Base-by-base conservation (phyloP, 768 basidiomycete genomes). In the Tulasnella sp. region DNA sequence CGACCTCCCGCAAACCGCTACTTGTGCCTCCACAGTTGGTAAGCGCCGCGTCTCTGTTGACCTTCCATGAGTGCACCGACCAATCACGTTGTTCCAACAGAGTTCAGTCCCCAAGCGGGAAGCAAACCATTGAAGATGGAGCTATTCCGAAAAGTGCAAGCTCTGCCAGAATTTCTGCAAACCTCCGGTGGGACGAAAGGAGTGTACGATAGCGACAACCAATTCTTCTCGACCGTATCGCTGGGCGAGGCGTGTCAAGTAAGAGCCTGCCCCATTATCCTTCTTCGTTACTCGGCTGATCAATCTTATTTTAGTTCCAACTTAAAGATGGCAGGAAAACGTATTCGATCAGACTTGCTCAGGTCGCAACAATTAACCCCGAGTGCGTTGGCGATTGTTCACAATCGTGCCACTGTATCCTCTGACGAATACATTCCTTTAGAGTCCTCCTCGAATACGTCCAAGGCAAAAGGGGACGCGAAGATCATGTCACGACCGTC, bases 361-460 rank as follows among this genome's bases (percentile, higher is more conserved):
- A 46, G 29, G 40, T 42, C 20, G 73, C 73, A 9, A 46, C 18
- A 18, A 42, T 74, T 42, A 74, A 74, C 73, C 73, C 73, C 23
- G 13, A 44, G 73, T 74, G 40, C 18, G 73, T 46, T 74, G 51
- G 5, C n/a, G 15, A 5, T 16, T 51, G 18, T 51, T 16, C n/a
- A 5, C 5, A 39, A 37, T 46, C 7, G 42, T 7, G 23, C 9
- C 42, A 6, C n/a, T 74, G 3, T 26, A 39, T 16, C 20, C 18
- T 46, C 35, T 29, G 16, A 51, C 42, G 16, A 32, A 1, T 9
- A 74, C 4, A 70, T 79, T 23, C 77, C 2, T 48, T 4, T 70
- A 93, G 93, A 80, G 86, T 92, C 0, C 85, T 94, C 1, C 83
- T 86, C 7, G 88, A 90, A 0, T 94, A 91, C 86, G 85, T 93